Percentiles rank a stretch among this genome's conserved stretches.
phyloP scores from a whole-genome alignment of 208 protist genomes.

The Acanthamoeba healyi region DNA sequence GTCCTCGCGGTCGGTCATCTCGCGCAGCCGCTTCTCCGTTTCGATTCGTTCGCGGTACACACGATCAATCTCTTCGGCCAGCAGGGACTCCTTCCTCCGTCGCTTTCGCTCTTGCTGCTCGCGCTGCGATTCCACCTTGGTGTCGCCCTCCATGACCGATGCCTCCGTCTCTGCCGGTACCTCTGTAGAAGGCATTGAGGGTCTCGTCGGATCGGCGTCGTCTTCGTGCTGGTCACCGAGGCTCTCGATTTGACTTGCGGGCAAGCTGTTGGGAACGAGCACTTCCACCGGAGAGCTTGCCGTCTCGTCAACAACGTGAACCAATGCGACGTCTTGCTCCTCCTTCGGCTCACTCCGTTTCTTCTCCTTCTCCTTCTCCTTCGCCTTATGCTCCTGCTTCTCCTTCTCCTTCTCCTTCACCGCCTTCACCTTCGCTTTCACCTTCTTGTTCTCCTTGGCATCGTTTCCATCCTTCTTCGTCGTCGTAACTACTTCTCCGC shows the following conservation, averaged over 20 bases:
- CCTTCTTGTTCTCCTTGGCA: no score
- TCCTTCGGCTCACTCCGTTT: neutral
- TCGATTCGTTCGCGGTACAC: conserved; percentile 19
- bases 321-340: neutral
- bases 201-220: neutral
- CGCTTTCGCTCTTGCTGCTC: conserved; percentile 14
- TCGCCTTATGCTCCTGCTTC: neutral
- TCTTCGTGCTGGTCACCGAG: neutral
- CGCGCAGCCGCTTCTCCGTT: conserved; percentile 25
- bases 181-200: neutral
- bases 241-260: neutral
- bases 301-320: neutral
- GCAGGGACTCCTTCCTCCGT: neutral
- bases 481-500: no score
- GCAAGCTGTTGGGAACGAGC: conserved; percentile 27
- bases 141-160: neutral
- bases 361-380: neutral
- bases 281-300: neutral
- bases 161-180: neutral
- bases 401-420: no score
- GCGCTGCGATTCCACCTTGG: neutral
- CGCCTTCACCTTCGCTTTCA: no score
- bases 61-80: conserved; percentile 22
- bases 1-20: conserved; percentile 26
- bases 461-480: no score